phyloP scores from a whole-genome alignment of 2,329 filamentous ascomycete species.

The Didymellaceae sp. region DNA sequence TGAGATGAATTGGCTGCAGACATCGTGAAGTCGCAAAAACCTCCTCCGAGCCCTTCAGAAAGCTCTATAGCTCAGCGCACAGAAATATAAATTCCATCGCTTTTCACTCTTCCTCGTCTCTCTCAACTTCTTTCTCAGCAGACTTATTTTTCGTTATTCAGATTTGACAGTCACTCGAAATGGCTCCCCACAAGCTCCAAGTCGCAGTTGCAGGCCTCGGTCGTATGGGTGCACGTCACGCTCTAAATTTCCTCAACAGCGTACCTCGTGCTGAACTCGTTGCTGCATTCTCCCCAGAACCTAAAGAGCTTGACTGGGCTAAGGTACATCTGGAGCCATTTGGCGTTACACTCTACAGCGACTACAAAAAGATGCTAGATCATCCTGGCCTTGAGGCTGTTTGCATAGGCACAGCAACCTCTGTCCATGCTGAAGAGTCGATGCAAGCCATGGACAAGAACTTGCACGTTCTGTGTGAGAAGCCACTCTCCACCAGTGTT shows the following conservation, averaged over 20 bases:
- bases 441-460: conserved; percentile 62
- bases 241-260: conserved; percentile 55
- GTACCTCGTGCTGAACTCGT: conserved; percentile 56
- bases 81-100: conserved; percentile 5
- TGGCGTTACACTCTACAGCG: conserved; percentile 60
- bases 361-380: conserved; percentile 64
- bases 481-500: conserved; percentile 64
- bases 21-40: conserved; percentile 9
- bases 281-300: conserved; percentile 55
- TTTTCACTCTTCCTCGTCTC: neutral
- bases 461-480: conserved; percentile 66
- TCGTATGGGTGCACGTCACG: conserved; percentile 59
- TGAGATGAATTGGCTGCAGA: neutral
- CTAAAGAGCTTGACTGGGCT: conserved; percentile 57
- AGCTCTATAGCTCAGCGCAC: conserved; percentile 9
- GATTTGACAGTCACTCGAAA: neutral
- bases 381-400: conserved; percentile 63
- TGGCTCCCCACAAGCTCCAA: conserved; percentile 48
- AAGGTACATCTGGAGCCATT: conserved; percentile 57
- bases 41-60: conserved; percentile 13
- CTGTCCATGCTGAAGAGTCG: conserved; percentile 63
- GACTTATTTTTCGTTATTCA: neutral
- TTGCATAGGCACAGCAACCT: conserved; percentile 61
- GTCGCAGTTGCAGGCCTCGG: conserved; percentile 56
- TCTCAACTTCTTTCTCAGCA: too few relatives aligned